Conservation (phyloP, 306 rosid species). For the Cajanus cajan region DNA sequence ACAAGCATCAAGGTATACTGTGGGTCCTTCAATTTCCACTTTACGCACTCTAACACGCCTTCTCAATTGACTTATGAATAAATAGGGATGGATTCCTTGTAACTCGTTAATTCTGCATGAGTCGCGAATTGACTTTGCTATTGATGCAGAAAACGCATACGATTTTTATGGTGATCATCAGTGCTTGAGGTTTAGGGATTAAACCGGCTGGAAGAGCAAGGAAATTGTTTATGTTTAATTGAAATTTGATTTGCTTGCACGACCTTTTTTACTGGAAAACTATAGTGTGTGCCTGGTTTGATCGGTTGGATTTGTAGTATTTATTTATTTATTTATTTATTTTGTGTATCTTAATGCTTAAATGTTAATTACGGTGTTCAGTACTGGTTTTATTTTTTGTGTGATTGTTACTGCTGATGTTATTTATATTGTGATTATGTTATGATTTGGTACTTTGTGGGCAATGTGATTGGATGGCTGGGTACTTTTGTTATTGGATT, state of each 20-base stretch:
- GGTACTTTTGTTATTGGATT: background rate
- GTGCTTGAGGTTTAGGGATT: background rate
- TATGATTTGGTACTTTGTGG: background rate
- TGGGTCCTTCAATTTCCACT: background rate
- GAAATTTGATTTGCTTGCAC: background rate
- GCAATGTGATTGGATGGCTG: background rate
- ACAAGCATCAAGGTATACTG: slow-evolving; percentile 66
- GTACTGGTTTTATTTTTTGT: background rate
- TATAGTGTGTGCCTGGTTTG: background rate
- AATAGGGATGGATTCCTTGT: background rate
- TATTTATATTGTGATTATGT: background rate
- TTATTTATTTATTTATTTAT: background rate
- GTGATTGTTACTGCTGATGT: background rate
- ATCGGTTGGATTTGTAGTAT: background rate
- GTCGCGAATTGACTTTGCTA: background rate
- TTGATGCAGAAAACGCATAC: background rate
- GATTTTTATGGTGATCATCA: background rate
- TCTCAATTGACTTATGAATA: background rate
- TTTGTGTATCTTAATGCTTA: no score
- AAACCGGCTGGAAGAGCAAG: background rate
- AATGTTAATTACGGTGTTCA: no score
- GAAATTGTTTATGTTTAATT: background rate
- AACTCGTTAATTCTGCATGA: background rate
- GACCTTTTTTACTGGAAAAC: background rate
- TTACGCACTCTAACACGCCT: background rate